phyloP scores from a whole-genome alignment of 345 rosid species.

The Salix brachista region DNA sequence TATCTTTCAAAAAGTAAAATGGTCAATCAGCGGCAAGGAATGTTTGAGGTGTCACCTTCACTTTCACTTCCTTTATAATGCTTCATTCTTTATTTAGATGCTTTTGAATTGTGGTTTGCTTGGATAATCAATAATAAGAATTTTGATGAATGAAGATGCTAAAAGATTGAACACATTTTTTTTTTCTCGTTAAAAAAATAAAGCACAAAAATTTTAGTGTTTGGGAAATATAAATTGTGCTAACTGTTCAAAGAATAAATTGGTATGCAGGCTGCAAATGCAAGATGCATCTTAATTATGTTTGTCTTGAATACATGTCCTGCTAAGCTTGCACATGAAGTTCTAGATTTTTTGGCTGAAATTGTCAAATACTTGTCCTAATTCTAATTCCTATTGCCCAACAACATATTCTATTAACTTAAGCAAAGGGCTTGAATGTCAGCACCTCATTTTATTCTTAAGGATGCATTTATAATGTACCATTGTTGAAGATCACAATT shows the following conservation, averaged over 20 bases:
- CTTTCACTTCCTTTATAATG: background rate
- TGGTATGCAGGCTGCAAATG: background rate
- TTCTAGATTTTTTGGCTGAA: background rate
- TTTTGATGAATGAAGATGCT: background rate
- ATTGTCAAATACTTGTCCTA: background rate
- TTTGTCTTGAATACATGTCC: background rate
- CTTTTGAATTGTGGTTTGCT: background rate
- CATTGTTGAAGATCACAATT: background rate
- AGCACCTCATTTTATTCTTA: background rate
- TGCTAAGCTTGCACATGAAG: background rate
- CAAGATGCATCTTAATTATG: background rate
- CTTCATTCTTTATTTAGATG: background rate
- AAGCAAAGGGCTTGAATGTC: background rate
- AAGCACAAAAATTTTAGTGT: background rate
- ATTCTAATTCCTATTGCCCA: background rate
- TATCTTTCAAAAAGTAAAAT: conserved; percentile 9
- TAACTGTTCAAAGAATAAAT: background rate
- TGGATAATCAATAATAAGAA: background rate
- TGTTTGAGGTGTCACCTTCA: conserved; percentile 33
- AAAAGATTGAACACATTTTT: background rate
- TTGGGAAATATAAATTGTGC: background rate
- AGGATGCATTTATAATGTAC: background rate
- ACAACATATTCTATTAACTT: no score
- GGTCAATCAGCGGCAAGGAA: conserved; percentile 20
- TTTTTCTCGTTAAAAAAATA: background rate